Percentiles rank a stretch among this genome's conserved stretches.
These are phyloP conservation scores for Cercospora sojina DNA, from an alignment of 2,329 filamentous ascomycete genomes.

Conservation along the genomic window DNA sequence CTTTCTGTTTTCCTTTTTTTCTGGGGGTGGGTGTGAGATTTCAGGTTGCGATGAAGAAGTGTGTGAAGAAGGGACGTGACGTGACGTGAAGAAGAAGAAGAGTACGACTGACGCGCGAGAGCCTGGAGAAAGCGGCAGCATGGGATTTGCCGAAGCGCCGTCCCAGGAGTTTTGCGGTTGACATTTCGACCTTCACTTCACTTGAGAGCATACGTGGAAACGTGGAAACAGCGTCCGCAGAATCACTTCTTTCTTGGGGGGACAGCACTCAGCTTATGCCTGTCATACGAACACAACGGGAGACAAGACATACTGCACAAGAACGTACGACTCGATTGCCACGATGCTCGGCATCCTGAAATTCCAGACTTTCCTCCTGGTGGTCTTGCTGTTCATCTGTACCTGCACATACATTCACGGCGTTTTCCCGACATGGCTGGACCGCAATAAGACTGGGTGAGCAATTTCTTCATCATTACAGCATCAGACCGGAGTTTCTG, in stretches of 20 bases:
- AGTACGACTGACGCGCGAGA: neutral
- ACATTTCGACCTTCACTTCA: conserved; percentile 13
- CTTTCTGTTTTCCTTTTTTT: neutral
- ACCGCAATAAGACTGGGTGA: conserved; percentile 91
- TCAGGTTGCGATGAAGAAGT: neutral
- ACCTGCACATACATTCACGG: conserved; percentile 92
- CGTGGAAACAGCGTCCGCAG: conserved; percentile 9
- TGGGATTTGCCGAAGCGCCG: conserved; percentile 7
- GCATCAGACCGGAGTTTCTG: too few species aligned
- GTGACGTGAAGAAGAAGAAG: neutral
- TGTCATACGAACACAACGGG: neutral
- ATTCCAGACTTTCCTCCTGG: conserved; percentile 93
- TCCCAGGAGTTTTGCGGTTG: conserved; percentile 3
- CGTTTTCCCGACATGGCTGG: conserved; percentile 83
- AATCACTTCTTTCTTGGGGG: neutral
- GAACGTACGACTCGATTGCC: conserved; percentile 6
- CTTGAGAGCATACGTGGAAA: conserved; percentile 12
- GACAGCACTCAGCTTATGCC: neutral
- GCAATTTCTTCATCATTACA: too few species aligned
- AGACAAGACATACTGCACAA: neutral
- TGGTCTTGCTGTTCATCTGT: conserved; percentile 92
- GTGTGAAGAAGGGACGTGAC: neutral
- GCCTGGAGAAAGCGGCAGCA: conserved; percentile 3
- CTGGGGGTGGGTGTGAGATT: neutral
- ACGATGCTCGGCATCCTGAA: conserved; percentile 92